Conservation (phyloP, 1,284 basidiomycete genomes). For the Puccinia sorghi region DNA sequence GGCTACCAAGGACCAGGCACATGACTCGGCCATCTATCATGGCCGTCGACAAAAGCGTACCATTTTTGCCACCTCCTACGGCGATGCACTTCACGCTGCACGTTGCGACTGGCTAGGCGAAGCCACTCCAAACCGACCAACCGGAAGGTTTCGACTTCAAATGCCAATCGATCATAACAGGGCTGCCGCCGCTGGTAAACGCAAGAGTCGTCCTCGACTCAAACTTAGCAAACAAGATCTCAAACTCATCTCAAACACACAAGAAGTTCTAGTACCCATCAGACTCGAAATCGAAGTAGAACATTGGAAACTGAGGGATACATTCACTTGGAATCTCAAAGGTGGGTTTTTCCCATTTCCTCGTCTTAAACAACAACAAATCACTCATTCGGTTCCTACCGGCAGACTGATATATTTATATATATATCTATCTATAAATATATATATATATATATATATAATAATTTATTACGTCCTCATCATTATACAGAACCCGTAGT, state of each 20-base stretch:
- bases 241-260: conserved; percentile 65
- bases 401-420: neutral
- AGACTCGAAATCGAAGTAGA: conserved; percentile 89
- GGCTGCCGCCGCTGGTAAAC: conserved; percentile 62
- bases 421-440: neutral
- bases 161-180: conserved; percentile 60
- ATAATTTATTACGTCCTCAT: neutral
- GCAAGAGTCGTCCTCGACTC: conserved; percentile 53
- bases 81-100: neutral
- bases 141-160: conserved; percentile 53
- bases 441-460: too few relatives aligned
- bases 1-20: conserved; percentile 20
- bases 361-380: conserved; percentile 4
- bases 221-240: conserved; percentile 59
- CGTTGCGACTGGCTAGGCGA: conserved; percentile 51
- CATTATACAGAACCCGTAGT: conserved; percentile 73
- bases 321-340: conserved; percentile 94
- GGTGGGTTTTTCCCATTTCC: conserved; percentile 64
- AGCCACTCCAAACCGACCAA: conserved; percentile 50
- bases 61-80: neutral
- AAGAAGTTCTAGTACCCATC: conserved; percentile 85
- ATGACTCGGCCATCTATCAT: neutral
- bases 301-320: conserved; percentile 87
- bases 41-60: conserved; percentile 26
- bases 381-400: neutral